Evolutionary conservation across 768 basidiomycete species (phyloP), one percentile per base, ranked within the genome.

Genomic region (Trametes coccinea): DNA sequence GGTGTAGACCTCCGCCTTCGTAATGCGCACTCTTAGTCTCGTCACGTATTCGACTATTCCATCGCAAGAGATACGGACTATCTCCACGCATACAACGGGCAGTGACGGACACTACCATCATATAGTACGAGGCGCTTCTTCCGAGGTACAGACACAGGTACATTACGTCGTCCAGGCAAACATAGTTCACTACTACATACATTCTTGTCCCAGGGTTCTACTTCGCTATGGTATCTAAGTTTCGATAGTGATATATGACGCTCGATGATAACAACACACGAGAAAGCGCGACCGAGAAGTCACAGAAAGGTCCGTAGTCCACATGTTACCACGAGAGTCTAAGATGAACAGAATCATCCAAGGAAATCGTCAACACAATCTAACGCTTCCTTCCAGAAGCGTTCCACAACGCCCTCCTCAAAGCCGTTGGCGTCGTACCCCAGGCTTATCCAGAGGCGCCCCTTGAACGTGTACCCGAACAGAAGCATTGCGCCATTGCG

Each of bases 361-460:
- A 93, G 71, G 59, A 89, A 81, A 66, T 89, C 85, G 39, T 85
- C 79, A 2, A 89, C 79, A 22, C 80, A 80, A 0, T 67, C 69
- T 48, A 85, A 65, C 8, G 88, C 74, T 65, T 85, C 84, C 22
- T 73, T 69, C 90, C 92, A 93, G 75, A 90, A 93, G 30, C 65
- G 63, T 53, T 86, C 80, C 29, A 92, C 84, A 3, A 78, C 75
- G 1, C 79, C 83, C 43, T 79, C 76, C 31, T 87, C 82, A 69
- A 90, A 92, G 0, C 89, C 90, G 69, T 89, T 89, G 65, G 81
- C 78, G 69, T 93, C 92, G 71, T 91, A 92, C 0, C 90, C 89
- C 33, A 93, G 77, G 65, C 87, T 91, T 39, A 93, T 70, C 89
- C 89, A 93, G 16, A 94, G 73, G 73, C 85, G 87, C 6, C 86